These are phyloP conservation scores for Fusarium sp. DNA, from an alignment of 2,329 filamentous ascomycete genomes.

Conservation along the genomic window DNA sequence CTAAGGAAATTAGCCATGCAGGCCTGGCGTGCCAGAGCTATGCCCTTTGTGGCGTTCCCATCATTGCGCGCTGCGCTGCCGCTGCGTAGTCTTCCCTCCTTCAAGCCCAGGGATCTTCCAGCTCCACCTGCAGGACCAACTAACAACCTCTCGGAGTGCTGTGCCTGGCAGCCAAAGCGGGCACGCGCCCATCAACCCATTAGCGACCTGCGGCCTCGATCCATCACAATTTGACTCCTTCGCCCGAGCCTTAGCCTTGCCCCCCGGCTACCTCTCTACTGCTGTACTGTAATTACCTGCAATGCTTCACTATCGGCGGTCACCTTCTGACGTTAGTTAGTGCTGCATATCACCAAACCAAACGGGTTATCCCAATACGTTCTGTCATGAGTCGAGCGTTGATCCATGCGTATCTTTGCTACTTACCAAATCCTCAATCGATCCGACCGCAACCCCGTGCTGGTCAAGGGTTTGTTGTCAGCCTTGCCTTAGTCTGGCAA, in stretches of 20 bases:
- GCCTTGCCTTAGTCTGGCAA: constrained; percentile 32
- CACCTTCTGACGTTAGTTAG: background rate
- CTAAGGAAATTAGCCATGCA: constrained; percentile 35
- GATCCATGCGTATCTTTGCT: constrained; percentile 14
- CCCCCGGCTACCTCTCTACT: background rate
- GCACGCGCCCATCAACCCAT: constrained; percentile 30
- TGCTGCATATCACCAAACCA: background rate
- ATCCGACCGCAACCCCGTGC: constrained; percentile 6
- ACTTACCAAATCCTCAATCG: background rate
- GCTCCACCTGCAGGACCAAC: constrained; percentile 22
- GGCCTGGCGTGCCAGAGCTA: constrained; percentile 32
- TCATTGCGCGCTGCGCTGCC: background rate
- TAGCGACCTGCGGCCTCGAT: constrained; percentile 31
- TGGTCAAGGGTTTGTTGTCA: constrained; percentile 16
- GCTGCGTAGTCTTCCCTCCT: background rate
- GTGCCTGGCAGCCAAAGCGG: constrained; percentile 38
- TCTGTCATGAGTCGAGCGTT: constrained; percentile 10
- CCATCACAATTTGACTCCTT: constrained; percentile 35
- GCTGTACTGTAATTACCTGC: background rate
- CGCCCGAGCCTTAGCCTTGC: background rate
- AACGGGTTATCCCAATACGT: background rate
- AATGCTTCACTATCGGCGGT: constrained; percentile 3
- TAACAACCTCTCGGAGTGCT: constrained; percentile 29
- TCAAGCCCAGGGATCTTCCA: constrained; percentile 13
- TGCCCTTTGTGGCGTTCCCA: constrained; percentile 10